phyloP scores from a whole-genome alignment of 805 yeast species.

The Ogataea philodendri region DNA sequence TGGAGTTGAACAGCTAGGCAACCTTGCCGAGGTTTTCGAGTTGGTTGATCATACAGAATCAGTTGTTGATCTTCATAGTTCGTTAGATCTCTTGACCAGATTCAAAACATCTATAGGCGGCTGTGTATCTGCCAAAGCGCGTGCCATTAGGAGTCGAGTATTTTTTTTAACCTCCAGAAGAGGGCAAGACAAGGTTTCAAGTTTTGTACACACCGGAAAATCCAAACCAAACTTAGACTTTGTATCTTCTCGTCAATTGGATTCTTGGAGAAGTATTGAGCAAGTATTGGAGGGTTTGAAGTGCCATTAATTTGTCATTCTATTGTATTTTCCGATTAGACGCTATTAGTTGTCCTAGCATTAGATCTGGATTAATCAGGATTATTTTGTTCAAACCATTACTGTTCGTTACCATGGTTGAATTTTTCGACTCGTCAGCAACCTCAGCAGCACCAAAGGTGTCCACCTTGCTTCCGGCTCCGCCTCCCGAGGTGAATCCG shows the following conservation, averaged over 20 bases:
- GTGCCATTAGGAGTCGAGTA: slow-evolving; percentile 12
- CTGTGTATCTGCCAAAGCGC: slow-evolving; percentile 14
- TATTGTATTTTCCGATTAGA: too few species aligned
- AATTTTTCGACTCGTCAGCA: slow-evolving; percentile 1
- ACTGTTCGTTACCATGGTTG: slow-evolving; percentile 2
- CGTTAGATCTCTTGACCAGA: not conserved
- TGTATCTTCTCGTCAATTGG: slow-evolving; percentile 1
- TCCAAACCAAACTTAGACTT: not conserved
- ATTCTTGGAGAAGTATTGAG: not conserved
- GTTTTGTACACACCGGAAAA: slow-evolving; percentile 3
- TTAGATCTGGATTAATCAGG: slow-evolving; percentile 4
- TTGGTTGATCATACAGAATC: too few species aligned
- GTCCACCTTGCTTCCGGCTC: slow-evolving; percentile 29
- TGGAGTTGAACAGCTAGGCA: too few species aligned
- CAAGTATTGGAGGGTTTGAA: too few species aligned
- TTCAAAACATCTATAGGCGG: too few species aligned
- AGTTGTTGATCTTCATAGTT: too few species aligned
- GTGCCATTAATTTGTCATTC: too few species aligned
- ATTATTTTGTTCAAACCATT: slow-evolving; percentile 4
- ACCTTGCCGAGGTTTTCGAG: too few species aligned
- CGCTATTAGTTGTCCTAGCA: slow-evolving; percentile 8
- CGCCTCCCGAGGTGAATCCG: slow-evolving; percentile 29
- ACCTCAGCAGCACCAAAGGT: slow-evolving; percentile 7
- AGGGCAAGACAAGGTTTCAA: slow-evolving; percentile 15
- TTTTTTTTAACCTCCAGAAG: slow-evolving; percentile 7